Percentiles rank a stretch among this genome's conserved stretches.
phyloP scores from a whole-genome alignment of 352 stramenopile genomes.

The Pythium angustatum region DNA sequence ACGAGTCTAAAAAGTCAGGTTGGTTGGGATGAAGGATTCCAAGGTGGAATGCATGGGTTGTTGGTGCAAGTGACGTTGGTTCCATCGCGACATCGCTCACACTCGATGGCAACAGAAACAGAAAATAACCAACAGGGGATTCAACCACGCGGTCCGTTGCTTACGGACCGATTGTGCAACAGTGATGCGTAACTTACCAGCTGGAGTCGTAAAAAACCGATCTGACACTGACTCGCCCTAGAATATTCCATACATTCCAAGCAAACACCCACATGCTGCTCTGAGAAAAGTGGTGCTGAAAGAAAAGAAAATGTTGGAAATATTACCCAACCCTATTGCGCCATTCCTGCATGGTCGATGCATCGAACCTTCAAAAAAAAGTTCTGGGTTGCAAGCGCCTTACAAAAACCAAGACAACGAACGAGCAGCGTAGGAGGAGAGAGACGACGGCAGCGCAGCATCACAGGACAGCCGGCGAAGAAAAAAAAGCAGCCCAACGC shows the following conservation, averaged over 20 bases:
- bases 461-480: constrained; percentile 19
- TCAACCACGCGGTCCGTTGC: constrained; percentile 13
- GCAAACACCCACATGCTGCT: constrained; percentile 9
- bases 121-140: constrained; percentile 15
- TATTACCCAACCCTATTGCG: constrained; percentile 34
- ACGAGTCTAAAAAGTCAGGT: too few species aligned
- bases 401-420: constrained; percentile 20
- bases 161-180: constrained; percentile 18
- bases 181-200: constrained; percentile 10
- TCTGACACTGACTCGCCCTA: constrained; percentile 9
- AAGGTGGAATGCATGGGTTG: constrained; percentile 3
- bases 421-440: constrained; percentile 19
- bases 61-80: constrained; percentile 4
- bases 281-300: constrained; percentile 34
- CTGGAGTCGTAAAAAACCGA: constrained; percentile 6
- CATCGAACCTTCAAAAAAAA: constrained; percentile 34
- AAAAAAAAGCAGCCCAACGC: constrained; percentile 34
- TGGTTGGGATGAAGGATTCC: neutral
- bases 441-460: constrained; percentile 17
- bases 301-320: constrained; percentile 30
- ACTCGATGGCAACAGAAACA: neutral
- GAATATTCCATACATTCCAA: constrained; percentile 23
- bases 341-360: constrained; percentile 17
- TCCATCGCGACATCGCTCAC: constrained; percentile 1
- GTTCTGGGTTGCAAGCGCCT: constrained; percentile 26